Conservation (phyloP, 108 stramenopile species). For the Skeletonema grethae region DNA sequence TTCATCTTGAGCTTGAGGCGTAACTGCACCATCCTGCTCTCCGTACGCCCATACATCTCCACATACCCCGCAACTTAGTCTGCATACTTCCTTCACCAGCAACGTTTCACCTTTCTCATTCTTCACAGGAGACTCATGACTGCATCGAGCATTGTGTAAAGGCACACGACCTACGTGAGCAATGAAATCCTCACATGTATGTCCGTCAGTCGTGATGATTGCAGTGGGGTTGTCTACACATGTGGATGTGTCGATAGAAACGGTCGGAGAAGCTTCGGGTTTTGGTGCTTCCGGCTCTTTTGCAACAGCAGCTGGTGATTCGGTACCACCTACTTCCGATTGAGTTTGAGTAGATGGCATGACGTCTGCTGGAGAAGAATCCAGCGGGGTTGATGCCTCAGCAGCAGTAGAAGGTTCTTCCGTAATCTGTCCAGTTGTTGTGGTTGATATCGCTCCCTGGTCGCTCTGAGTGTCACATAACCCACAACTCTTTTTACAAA, state of each 20-base stretch:
- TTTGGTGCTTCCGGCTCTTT: no score
- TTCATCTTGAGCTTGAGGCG: no score
- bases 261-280: no score
- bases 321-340: no score
- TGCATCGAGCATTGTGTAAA: background rate
- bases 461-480: background rate
- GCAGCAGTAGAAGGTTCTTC: no score
- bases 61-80: background rate
- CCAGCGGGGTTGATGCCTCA: no score
- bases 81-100: background rate
- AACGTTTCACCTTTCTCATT: background rate
- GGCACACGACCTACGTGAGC: background rate
- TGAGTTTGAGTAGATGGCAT: no score
- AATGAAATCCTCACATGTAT: background rate
- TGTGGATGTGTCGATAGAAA: background rate
- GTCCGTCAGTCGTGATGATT: no score
- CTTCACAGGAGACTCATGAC: background rate
- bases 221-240: background rate
- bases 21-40: background rate
- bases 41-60: background rate
- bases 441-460: no score
- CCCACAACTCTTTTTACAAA: slow-evolving; percentile 1
- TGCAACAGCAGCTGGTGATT: no score
- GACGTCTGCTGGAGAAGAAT: no score
- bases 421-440: no score